Base-by-base conservation (phyloP, 2,329 filamentous ascomycete species). In the Rhynchosporium secalis region DNA sequence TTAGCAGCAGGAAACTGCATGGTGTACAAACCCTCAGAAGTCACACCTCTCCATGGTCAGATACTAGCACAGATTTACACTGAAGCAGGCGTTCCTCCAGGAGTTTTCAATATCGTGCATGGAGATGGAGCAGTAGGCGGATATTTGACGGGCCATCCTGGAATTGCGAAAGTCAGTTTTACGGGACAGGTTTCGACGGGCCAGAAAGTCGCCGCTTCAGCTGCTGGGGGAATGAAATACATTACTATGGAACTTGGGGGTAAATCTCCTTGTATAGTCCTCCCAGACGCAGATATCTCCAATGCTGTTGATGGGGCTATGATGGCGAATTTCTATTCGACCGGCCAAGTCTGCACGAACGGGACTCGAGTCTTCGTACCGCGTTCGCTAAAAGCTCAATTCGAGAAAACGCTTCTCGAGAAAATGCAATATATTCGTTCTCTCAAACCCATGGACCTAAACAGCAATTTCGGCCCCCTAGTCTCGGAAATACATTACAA, bases 261-360 rank as follows among this genome's bases (percentile, higher is more conserved):
- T 56, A 96, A 96, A 78, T 92, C 88, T 64, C 90, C 92, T 0
- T 80, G 92, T 47, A 80, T 96, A 56, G 81, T 96, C 52, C 84
- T 96, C 0, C 90, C 90, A 0, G 92, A 96, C 71, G 90, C 89
- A 15, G 85, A 91, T 57, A 76, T 94, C 26, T 87, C 91, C 51
- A 85, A 86, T 70, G 92, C 92, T n/a, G 92, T 91, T 40, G 88
- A 96, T 71, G 89, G 91, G 36, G 92, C 91, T 66, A 93, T 96
- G 89, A 91, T 96, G 81, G 92, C 92, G 70, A 96, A 96, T 76
- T 96, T 96, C 78, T 96, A 90, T 81, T 92, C 89, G 68, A 90
- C 90, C 0, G 92, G 92, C 36, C 92, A 96, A 76, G 92, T 96
- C 56, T 96, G 92, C 82, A 96, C 92, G 56, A 96, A 96, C 74